Evolutionary conservation across 805 yeast species (phyloP).

Genomic region (Yamadazyma nakazawae): DNA sequence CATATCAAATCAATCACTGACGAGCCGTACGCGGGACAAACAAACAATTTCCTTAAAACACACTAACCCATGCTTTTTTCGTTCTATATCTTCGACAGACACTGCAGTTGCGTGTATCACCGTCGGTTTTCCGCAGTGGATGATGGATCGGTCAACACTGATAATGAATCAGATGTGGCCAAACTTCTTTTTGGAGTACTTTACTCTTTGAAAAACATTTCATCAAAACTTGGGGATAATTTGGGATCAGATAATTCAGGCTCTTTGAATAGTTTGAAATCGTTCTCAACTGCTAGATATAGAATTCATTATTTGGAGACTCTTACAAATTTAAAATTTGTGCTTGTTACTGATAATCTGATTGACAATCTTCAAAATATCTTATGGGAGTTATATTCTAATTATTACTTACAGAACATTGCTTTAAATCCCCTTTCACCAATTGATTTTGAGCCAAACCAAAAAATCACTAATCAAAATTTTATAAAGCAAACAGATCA

Average conservation of each 20-base stretch:
- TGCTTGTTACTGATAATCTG: conserved; percentile 64
- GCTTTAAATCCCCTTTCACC: conserved; percentile 54
- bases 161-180: conserved; percentile 65
- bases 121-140: conserved; percentile 48
- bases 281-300: conserved; percentile 71
- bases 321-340: conserved; percentile 72
- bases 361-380: conserved; percentile 54
- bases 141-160: conserved; percentile 40
- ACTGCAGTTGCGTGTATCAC: conserved; percentile 80
- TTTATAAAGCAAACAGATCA: conserved; percentile 57
- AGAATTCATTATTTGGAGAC: conserved; percentile 80
- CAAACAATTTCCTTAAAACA: too few relatives aligned
- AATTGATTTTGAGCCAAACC: conserved; percentile 38
- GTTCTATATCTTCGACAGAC: conserved; percentile 88
- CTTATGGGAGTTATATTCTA: conserved; percentile 57
- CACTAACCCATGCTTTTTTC: conserved; percentile 40
- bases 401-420: conserved; percentile 56
- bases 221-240: conserved; percentile 47
- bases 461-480: conserved; percentile 50
- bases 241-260: neutral
- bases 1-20: too few relatives aligned
- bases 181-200: conserved; percentile 84
- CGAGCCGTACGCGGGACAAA: too few relatives aligned
- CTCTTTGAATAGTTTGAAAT: conserved; percentile 35
- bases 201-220: conserved; percentile 73